These are phyloP conservation scores for Penicillium subrubescens DNA, from an alignment of 495 filamentous ascomycete genomes.

Conservation along the genomic window DNA sequence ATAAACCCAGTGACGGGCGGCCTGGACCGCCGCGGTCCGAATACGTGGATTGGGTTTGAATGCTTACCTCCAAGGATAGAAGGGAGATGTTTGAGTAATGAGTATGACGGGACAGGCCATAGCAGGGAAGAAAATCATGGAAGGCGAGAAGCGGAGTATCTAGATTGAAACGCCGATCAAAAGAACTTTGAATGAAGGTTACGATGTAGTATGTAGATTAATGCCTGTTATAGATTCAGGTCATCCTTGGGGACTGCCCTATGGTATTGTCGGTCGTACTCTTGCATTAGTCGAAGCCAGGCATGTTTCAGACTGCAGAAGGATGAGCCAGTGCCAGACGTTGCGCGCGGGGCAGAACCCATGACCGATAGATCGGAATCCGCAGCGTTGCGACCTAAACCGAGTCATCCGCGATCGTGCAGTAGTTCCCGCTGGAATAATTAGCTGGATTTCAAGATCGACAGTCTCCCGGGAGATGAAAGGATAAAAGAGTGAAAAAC, in stretches of 20 bases:
- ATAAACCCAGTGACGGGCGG: background rate
- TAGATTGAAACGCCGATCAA: background rate
- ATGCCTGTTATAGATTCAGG: background rate
- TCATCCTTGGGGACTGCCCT: background rate
- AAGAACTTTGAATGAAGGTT: background rate
- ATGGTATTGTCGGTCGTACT: slow-evolving; percentile 7
- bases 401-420: slow-evolving; percentile 8
- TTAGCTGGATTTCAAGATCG: background rate
- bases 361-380: slow-evolving; percentile 19
- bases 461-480: background rate
- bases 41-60: slow-evolving; percentile 21
- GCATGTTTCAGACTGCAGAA: slow-evolving; percentile 21
- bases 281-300: slow-evolving; percentile 19
- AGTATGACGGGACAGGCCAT: background rate
- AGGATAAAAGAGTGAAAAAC: background rate
- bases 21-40: slow-evolving; percentile 1
- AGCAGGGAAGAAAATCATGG: background rate
- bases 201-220: slow-evolving; percentile 3
- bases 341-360: slow-evolving; percentile 14
- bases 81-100: slow-evolving; percentile 8
- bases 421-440: slow-evolving; percentile 5
- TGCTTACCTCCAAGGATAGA: slow-evolving; percentile 19
- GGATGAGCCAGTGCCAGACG: background rate
- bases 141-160: background rate
- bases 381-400: slow-evolving; percentile 2